Evolutionary conservation across 2,329 filamentous ascomycete species (phyloP), one percentile per base, ranked within the genome.

Genomic region (Botrytis porri): DNA sequence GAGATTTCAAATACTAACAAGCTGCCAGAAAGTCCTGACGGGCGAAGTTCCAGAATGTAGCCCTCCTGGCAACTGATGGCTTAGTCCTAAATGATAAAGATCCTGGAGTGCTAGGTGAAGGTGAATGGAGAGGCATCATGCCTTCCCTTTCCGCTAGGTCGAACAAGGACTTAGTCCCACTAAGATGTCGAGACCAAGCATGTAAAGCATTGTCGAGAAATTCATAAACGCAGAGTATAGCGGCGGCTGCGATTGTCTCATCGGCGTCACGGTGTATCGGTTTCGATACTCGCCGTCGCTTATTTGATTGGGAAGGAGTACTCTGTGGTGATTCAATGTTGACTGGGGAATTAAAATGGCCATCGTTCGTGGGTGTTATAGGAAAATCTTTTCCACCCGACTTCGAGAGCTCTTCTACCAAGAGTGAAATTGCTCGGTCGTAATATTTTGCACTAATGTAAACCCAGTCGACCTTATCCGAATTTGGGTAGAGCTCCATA

Each of bases 31-130:
- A 89, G 76, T 91, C 89, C 77, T 91, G 89, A 37, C 89, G 83
- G 25, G 89, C 89, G 79, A 91, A 89, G 75, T 90, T 90, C 89
- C 89, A 91, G 78, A 91, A 91, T 0, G 88, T 88, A 10, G 89
- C 88, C 78, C 83, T 85, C 32, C 88, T 84, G 18, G 84, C 87
- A 78, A 86, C 86, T 4, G 86, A 88, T 2, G 87, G 84, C n/a
- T 81, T 81, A 71, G 79, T 73, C 77, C 74, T 16, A 29, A 67
- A 67, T 16, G 77, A 77, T 10, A 77, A 67, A 63, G 73, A 73
- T 45, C 79, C 78, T 22, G 77, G 77, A 18, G 82, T 83, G 20
- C 82, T 83, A 22, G 83, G 81, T 61, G 83, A 81, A 18, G 83
- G 81, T 60, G 83, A 81, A 18, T 86, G 82, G 29, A 79, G 73